Evolutionary conservation across 345 rosid species (phyloP).

Genomic region (Dovyalis caffra): DNA sequence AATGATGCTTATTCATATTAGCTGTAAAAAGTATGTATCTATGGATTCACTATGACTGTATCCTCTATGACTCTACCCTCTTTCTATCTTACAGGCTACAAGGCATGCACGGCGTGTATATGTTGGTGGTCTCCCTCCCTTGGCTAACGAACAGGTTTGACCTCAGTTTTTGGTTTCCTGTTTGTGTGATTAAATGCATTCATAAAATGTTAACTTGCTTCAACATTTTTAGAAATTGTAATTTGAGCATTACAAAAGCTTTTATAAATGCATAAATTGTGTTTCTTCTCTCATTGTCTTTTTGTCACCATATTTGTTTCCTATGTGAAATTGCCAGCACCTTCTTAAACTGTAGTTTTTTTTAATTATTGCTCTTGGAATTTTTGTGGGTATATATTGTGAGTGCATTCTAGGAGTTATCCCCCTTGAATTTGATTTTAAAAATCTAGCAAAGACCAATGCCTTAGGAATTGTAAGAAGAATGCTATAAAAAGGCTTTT

Average conservation of each 20-base stretch:
- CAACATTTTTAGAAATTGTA: background rate
- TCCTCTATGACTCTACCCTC: too few species aligned
- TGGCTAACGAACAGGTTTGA: constrained; percentile 22
- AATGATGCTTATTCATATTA: background rate
- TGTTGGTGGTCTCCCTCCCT: constrained; percentile 24
- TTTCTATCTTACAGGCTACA: constrained; percentile 13
- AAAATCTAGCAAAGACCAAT: background rate
- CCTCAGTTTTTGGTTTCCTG: background rate
- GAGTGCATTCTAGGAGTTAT: background rate
- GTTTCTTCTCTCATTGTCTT: background rate
- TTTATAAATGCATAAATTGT: background rate
- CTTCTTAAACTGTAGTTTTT: too few species aligned
- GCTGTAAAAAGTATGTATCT: background rate
- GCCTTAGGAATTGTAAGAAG: background rate
- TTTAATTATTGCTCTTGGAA: too few species aligned
- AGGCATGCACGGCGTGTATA: constrained; percentile 26
- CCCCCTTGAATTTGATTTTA: background rate
- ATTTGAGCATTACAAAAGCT: background rate
- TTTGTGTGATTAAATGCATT: background rate
- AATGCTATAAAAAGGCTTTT: background rate
- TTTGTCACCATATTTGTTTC: background rate
- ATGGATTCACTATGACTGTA: background rate
- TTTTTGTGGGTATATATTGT: background rate
- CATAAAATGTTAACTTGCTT: background rate
- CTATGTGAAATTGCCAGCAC: background rate